Percentiles rank a stretch among this genome's conserved stretches.
phyloP scores from a whole-genome alignment of 2,329 filamentous ascomycete genomes.

The Claviceps sp. region DNA sequence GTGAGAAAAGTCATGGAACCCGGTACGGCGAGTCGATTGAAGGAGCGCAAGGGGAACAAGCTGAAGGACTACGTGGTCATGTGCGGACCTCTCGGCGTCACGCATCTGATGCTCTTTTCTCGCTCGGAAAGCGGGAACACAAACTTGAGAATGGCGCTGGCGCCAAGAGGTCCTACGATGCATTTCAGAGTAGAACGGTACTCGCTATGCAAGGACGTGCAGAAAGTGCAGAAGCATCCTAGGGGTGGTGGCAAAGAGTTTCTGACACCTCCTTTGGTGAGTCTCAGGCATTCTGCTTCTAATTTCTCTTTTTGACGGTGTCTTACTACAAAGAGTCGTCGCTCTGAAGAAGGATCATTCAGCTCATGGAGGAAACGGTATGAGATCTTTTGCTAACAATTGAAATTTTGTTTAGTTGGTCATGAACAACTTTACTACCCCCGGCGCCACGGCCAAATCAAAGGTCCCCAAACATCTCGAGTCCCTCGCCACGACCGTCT shows the following conservation, averaged over 20 bases:
- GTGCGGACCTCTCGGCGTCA: conserved; percentile 86
- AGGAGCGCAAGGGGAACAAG: conserved; percentile 79
- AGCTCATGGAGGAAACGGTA: too few species aligned
- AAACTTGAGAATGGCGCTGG: conserved; percentile 76
- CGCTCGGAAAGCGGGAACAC: conserved; percentile 82
- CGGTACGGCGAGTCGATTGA: conserved; percentile 76
- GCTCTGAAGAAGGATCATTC: too few species aligned
- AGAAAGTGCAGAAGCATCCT: conserved; percentile 70
- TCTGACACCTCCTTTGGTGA: conserved; percentile 65
- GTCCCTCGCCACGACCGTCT: conserved; percentile 80
- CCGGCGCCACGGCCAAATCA: conserved; percentile 43
- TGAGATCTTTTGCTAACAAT: too few species aligned
- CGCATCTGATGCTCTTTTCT: conserved; percentile 86
- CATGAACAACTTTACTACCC: conserved; percentile 90
- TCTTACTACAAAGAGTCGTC: neutral
- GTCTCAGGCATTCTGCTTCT: conserved; percentile 8
- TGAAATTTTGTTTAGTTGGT: conserved; percentile 46
- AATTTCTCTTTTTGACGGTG: neutral
- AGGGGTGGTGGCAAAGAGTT: conserved; percentile 76
- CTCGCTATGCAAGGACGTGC: conserved; percentile 82
- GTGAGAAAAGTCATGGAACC: conserved; percentile 93
- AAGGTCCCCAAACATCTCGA: conserved; percentile 90
- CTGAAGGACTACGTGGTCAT: conserved; percentile 89
- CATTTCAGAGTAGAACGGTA: conserved; percentile 94
- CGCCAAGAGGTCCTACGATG: conserved; percentile 81